Conservation (phyloP, 2,329 filamentous ascomycete genomes). For the Fusarium sp. region DNA sequence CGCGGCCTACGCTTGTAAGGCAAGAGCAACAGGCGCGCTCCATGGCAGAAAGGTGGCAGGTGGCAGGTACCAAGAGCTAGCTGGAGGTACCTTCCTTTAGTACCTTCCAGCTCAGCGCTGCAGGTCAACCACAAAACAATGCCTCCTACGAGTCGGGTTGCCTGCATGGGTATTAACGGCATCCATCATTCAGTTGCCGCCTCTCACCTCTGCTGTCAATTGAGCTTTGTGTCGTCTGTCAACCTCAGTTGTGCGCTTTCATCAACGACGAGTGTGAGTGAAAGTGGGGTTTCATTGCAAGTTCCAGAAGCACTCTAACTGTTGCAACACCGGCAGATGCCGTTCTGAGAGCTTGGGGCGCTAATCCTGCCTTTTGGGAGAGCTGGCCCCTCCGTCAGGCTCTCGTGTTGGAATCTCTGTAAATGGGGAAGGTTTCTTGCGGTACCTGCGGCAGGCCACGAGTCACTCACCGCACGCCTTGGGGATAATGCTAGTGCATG, state of each 20-base stretch:
- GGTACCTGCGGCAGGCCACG: conserved; percentile 13
- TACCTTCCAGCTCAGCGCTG: not conserved
- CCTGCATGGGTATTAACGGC: not conserved
- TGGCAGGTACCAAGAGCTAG: not conserved
- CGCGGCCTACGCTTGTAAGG: not conserved
- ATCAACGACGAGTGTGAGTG: not conserved
- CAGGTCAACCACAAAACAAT: not conserved
- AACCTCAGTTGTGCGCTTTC: not conserved
- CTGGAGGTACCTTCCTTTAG: not conserved
- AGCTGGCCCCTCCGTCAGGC: conserved; percentile 1
- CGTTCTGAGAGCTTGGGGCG: not conserved
- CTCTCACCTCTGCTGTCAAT: not conserved
- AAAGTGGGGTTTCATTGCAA: not conserved
- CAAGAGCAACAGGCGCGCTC: not conserved
- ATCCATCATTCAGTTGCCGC: not conserved
- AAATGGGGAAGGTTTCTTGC: not conserved
- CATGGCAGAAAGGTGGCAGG: not conserved
- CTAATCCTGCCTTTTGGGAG: not conserved
- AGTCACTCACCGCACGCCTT: conserved; percentile 4
- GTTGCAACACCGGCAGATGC: conserved; percentile 6
- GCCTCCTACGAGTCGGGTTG: not conserved
- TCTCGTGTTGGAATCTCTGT: not conserved
- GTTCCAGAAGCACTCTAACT: conserved; percentile 1
- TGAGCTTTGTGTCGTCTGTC: not conserved
- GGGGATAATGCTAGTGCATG: not conserved